Base-by-base conservation (phyloP, 257 asterid species). In the Plantago major region DNA sequence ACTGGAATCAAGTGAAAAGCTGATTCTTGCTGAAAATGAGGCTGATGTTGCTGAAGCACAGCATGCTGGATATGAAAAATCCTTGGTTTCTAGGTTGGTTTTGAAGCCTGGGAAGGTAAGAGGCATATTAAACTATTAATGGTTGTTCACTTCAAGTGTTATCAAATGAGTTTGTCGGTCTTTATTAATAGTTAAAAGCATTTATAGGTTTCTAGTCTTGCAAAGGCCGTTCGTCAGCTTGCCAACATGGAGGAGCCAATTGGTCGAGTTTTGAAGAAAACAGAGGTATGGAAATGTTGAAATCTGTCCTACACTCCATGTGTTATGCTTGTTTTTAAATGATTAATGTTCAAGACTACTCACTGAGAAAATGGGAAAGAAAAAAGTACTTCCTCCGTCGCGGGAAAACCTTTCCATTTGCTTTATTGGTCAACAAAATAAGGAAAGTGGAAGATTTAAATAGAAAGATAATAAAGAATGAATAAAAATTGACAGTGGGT, bases 211-310 rank as follows among this genome's bases (percentile, higher is more conserved):
- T 64, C 77, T 64, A 79, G 79, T 64, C 97, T 89, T 65, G 90
- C 94, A 63, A 84, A 78, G 62, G 80, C 97, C 37, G 70, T 89
- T 67, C 95, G 97, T 10, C 76, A 75, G 69, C 85, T 89, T 58
- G 95, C 95, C 3, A 79, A 86, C 63, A 82, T 89, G 95, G 82
- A 86, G 66, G 97, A 89, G 70, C 97, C 95, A n/a, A 79, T 87
- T 49, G 97, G 97, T 65, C 79, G 77, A 60, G 70, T 84, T 68
- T 64, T 82, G 81, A 76, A 71, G 72, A 86, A 81, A 74, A 89
- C 84, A 44, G 94, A 89, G 95, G 97, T 89, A 66, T 62, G 60
- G 42, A 71, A 68, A 48, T 33, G 50, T 6, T 9, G 26, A 30
- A 18, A 22, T 38, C 42, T 40, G 61, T 59, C 8, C 40, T 5